Base-by-base conservation (phyloP, 495 filamentous ascomycete genomes). In the Hypoxylon fragiforme region DNA sequence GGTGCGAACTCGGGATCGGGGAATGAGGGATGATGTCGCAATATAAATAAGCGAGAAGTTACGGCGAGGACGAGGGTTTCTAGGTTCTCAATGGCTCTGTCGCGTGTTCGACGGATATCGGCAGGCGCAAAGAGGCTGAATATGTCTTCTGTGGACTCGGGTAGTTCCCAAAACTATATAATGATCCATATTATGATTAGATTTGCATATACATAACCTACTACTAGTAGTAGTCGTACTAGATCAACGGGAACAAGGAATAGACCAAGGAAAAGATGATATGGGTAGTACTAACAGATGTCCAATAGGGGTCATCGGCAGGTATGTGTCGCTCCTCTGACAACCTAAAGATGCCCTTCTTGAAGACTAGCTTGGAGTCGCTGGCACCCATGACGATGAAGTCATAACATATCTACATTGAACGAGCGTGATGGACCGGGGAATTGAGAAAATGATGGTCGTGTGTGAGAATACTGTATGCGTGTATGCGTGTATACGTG, bases 281-380 rank as follows among this genome's bases (percentile, higher is more conserved):
- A 11, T 28, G 24, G 4, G 5, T 28, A 62, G 13, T 43, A 77
- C 85, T 66, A 71, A 95, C 91, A 62, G 90, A 89, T 46, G 90
- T 82, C 94, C 94, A 99, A 76, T 95, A 97, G 9, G 85, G 79
- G 77, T 96, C 91, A 69, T 92, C 85, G 34, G 89, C 82, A 36
- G 91, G 82, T 62, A 99, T 97, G 61, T 88, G 80, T 60, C 86
- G 83, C 69, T 94, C 85, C 69, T 96, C 92, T 13, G 91, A 95
- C 45, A 99, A 85, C 67, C 87, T 85, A 77, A 99, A 99, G 77
- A 99, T 96, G 70, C 92, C 94, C 72, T 96, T 88, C 74, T 97
- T 99, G 83, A 99, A 97, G 64, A 91, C 89, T 64, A 97, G 86
- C 83, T 99, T 99, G 57, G 92, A 97, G 77, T 99, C 95, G 70